These are phyloP conservation scores for Beauveria pseudobassiana DNA, from an alignment of 2,329 filamentous ascomycete genomes.

Conservation along the genomic window DNA sequence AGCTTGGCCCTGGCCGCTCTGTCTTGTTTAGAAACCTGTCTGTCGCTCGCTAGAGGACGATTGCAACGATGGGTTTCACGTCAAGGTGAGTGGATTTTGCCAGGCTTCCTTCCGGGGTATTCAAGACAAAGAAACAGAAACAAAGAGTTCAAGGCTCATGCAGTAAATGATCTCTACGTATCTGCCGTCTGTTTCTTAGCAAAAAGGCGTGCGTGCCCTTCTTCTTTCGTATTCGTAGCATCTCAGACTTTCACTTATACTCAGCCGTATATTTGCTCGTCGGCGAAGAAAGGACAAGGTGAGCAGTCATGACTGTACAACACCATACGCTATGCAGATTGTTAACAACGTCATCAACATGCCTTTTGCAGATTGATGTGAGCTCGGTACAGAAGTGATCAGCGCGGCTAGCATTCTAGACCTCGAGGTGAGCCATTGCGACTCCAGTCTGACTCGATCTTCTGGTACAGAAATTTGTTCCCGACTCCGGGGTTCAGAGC, in stretches of 20 bases:
- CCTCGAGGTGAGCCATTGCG: background rate
- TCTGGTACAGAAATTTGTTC: background rate
- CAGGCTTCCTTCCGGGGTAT: background rate
- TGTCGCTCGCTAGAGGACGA: background rate
- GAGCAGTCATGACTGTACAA: no score
- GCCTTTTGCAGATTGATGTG: background rate
- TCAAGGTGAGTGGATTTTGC: background rate
- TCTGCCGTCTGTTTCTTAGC: background rate
- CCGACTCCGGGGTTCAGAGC: background rate
- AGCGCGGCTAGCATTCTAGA: background rate
- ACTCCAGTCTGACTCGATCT: background rate
- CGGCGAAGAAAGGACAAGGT: background rate
- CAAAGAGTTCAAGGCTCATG: background rate
- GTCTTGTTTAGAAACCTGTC: background rate
- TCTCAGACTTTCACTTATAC: background rate
- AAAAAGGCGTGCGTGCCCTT: background rate
- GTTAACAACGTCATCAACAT: background rate
- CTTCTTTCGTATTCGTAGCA: background rate
- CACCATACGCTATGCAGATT: background rate
- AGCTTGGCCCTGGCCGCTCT: background rate
- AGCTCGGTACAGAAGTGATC: background rate
- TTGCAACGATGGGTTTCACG: background rate
- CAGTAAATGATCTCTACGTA: background rate
- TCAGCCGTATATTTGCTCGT: background rate
- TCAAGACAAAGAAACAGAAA: background rate